Conservation (phyloP, 805 yeast genomes). For the Kodamaea leandrae region DNA sequence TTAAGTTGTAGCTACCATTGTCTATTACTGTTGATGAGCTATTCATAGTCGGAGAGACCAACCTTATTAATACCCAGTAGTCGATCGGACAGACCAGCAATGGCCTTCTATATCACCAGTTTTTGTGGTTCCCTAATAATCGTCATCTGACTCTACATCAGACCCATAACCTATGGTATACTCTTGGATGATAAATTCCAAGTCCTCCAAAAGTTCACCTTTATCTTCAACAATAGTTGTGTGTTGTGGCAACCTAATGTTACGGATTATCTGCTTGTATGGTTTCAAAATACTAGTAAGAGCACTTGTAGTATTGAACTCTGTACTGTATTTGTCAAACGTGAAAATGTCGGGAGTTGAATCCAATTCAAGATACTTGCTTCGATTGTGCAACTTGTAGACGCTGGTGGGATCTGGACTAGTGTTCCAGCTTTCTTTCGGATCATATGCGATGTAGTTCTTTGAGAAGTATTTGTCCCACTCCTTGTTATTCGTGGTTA, state of each 20-base stretch:
- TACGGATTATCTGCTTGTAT: slow-evolving; percentile 22
- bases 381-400: slow-evolving; percentile 5
- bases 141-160: slow-evolving; percentile 5
- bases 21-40: too few relatives aligned
- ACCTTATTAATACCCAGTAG: too few relatives aligned
- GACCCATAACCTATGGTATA: slow-evolving; percentile 51
- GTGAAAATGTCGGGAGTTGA: slow-evolving; percentile 6
- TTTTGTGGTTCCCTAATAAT: not conserved
- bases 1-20: too few relatives aligned
- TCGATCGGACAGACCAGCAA: too few relatives aligned
- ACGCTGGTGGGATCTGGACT: not conserved
- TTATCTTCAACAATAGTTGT: slow-evolving; percentile 44
- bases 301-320: slow-evolving; percentile 26
- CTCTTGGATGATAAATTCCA: slow-evolving; percentile 42
- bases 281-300: slow-evolving; percentile 28
- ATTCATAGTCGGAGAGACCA: too few relatives aligned
- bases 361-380: slow-evolving; percentile 4
- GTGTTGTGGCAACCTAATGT: slow-evolving; percentile 15
- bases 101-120: too few relatives aligned
- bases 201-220: slow-evolving; percentile 50
- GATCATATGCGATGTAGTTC: slow-evolving; percentile 8
- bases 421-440: not conserved
- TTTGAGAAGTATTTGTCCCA: slow-evolving; percentile 9
- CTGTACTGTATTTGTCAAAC: slow-evolving; percentile 12
- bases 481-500: slow-evolving; percentile 6